Evolutionary conservation across 805 yeast species (phyloP).

Genomic region (Lachancea thermotolerans): DNA sequence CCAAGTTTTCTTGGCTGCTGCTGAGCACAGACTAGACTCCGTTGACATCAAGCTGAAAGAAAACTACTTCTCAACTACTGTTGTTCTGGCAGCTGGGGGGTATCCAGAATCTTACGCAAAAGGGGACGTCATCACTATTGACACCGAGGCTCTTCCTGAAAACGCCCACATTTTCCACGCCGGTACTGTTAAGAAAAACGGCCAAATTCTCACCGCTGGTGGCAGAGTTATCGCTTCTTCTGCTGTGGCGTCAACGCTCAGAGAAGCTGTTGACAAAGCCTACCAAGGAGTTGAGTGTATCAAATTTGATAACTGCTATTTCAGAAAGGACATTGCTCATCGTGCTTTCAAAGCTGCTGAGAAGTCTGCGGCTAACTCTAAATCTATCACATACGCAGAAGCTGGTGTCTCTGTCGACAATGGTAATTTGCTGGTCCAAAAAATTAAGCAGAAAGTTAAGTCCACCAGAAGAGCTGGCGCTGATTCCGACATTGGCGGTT

Average conservation of each 20-base stretch:
- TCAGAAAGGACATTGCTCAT: conserved; percentile 91
- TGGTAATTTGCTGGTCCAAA: conserved; percentile 85
- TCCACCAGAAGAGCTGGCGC: conserved; percentile 95
- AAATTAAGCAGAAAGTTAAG: conserved; percentile 83
- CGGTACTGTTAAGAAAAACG: conserved; percentile 61
- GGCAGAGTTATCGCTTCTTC: conserved; percentile 97
- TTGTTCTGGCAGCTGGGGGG: conserved; percentile 95
- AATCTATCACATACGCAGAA: conserved; percentile 76
- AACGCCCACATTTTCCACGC: conserved; percentile 85
- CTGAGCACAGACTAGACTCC: conserved; percentile 88
- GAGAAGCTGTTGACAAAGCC: conserved; percentile 78
- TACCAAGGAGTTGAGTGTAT: conserved; percentile 79
- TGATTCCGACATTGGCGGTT: conserved; percentile 97
- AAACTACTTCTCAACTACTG: conserved; percentile 75
- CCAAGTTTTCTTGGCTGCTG: conserved; percentile 86
- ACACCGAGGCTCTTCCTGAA: conserved; percentile 20
- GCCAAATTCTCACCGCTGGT: conserved; percentile 74
- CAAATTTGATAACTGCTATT: conserved; percentile 66
- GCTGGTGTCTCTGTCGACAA: conserved; percentile 98
- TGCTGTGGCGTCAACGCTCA: conserved; percentile 68
- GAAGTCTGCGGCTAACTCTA: conserved; percentile 10
- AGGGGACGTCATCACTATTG: conserved; percentile 74
- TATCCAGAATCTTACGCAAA: conserved; percentile 84
- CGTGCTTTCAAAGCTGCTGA: conserved; percentile 70
- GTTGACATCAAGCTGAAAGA: conserved; percentile 50